Evolutionary conservation across 1,284 basidiomycete species (phyloP).

Genomic region (Ceratobasidium sp.): DNA sequence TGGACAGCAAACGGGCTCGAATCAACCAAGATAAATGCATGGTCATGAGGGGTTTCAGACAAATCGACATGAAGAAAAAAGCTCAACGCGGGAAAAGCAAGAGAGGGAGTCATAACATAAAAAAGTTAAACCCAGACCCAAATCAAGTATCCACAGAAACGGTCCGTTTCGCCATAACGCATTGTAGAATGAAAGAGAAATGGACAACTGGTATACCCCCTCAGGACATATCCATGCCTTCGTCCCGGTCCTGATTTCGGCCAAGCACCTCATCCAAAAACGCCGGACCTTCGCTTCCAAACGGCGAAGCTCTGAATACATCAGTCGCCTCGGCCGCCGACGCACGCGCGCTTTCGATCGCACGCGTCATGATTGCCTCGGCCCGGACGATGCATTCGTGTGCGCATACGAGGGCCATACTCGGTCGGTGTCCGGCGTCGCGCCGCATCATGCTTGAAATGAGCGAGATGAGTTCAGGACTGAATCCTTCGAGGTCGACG

Average conservation of each 20-base stretch:
- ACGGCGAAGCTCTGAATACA: constrained; percentile 74
- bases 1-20: constrained; percentile 5
- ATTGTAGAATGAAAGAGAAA: too few species aligned
- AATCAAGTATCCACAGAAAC: constrained; percentile 20
- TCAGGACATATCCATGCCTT: constrained; percentile 37
- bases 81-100: constrained; percentile 1
- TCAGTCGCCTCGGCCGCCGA: constrained; percentile 61
- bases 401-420: constrained; percentile 69
- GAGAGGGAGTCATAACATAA: constrained; percentile 7
- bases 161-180: constrained; percentile 1
- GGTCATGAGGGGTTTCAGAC: background rate
- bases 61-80: constrained; percentile 1
- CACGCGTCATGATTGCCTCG: constrained; percentile 72
- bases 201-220: too few species aligned
- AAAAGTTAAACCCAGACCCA: background rate
- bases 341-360: constrained; percentile 55
- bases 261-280: constrained; percentile 76
- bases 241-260: background rate
- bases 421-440: constrained; percentile 73
- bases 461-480: constrained; percentile 76
- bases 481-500: constrained; percentile 80
- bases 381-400: constrained; percentile 80
- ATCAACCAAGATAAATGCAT: constrained; percentile 15
- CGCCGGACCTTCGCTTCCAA: constrained; percentile 68
- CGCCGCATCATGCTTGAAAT: constrained; percentile 84